A percentile compares a stretch with the other conserved stretches of the same genome.
These are phyloP conservation scores for Boletus tomentosulus DNA, from an alignment of 768 basidiomycete genomes.

Conservation along the genomic window DNA sequence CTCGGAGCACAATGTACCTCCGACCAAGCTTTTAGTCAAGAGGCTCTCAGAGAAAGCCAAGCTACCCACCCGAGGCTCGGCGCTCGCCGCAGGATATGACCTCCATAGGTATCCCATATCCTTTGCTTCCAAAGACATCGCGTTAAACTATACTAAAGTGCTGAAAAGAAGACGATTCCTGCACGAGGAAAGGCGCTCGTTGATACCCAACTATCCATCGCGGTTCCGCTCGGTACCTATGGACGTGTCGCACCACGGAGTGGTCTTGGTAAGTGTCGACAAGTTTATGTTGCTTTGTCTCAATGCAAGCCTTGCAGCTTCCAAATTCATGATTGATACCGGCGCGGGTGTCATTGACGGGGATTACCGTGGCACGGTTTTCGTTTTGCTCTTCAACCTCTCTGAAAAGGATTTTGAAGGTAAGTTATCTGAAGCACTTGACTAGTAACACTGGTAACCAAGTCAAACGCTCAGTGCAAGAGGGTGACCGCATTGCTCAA, in stretches of 20 bases:
- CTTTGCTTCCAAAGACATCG: background rate
- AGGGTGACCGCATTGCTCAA: conserved; percentile 95
- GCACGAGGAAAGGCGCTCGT: conserved; percentile 89
- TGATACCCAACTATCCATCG: conserved; percentile 89
- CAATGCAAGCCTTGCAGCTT: conserved; percentile 48
- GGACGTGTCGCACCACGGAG: conserved; percentile 95
- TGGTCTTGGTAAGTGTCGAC: conserved; percentile 71
- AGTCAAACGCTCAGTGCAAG: conserved; percentile 54
- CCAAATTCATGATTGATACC: conserved; percentile 97
- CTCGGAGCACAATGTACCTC: conserved; percentile 33
- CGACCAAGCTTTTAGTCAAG: conserved; percentile 71
- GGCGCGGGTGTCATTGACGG: conserved; percentile 97
- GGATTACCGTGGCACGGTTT: conserved; percentile 90
- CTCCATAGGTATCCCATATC: conserved; percentile 65
- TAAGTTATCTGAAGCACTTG: conserved; percentile 24
- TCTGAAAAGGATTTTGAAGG: conserved; percentile 88
- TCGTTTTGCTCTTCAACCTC: conserved; percentile 89
- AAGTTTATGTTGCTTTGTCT: background rate
- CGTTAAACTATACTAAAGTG: conserved; percentile 43
- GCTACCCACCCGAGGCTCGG: conserved; percentile 82
- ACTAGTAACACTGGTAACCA: background rate
- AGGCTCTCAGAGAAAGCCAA: conserved; percentile 76
- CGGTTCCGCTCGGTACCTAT: conserved; percentile 90
- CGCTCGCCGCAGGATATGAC: conserved; percentile 91
- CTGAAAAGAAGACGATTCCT: conserved; percentile 79